Conservation (phyloP, 2,329 filamentous ascomycete species). For the Diaporthe vaccinii region DNA sequence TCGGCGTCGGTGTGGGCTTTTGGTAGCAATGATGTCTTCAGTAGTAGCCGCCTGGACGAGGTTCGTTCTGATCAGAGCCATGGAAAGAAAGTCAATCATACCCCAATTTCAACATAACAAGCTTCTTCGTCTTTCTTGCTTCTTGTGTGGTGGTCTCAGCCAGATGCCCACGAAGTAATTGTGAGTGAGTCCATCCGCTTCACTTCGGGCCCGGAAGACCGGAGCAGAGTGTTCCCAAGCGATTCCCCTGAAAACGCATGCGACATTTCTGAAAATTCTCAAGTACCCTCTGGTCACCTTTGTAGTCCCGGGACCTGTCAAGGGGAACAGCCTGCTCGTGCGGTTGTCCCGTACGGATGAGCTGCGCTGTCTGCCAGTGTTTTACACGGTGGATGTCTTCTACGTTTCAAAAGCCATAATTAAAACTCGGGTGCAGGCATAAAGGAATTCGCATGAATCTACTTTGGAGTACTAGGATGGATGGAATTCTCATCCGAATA, state of each 20-base stretch:
- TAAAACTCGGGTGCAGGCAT: not conserved
- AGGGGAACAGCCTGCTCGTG: not conserved
- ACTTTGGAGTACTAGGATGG: too few species aligned
- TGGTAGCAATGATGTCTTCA: conserved; percentile 28
- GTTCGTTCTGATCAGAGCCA: conserved; percentile 17
- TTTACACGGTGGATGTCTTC: not conserved
- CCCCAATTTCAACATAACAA: conserved; percentile 7
- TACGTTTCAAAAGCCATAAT: not conserved
- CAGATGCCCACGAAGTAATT: not conserved
- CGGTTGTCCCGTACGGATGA: not conserved
- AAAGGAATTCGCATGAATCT: not conserved
- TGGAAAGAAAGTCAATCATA: conserved; percentile 23
- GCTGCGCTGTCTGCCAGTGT: not conserved
- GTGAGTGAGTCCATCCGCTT: too few species aligned
- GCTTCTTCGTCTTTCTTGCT: not conserved
- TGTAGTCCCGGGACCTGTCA: too few species aligned
- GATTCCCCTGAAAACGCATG: too few species aligned
- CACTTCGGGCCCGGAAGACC: not conserved
- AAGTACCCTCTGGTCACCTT: not conserved
- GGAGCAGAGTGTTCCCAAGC: not conserved
- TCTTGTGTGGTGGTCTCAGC: not conserved
- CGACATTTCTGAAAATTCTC: not conserved
- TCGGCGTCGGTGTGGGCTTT: conserved; percentile 30
- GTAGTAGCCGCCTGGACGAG: conserved; percentile 10
- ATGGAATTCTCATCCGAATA: too few species aligned